Base-by-base conservation (phyloP, 768 basidiomycete species). In the Russula virescens region DNA sequence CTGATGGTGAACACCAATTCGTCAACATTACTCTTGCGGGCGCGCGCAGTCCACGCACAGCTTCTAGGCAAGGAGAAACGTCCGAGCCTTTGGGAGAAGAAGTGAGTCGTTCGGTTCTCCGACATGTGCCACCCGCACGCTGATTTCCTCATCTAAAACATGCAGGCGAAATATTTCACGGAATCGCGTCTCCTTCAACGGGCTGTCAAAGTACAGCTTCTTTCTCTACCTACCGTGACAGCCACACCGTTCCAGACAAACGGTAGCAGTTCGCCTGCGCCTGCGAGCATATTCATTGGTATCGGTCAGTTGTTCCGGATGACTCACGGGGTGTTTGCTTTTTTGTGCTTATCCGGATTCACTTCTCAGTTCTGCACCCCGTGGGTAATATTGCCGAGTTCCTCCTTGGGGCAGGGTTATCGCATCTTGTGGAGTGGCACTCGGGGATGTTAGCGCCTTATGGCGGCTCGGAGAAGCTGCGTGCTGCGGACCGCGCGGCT, bases 341-440 rank as follows among this genome's bases (percentile, higher is more conserved):
- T 42, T 26, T 40, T 47, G n/a, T 10, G 62, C 47, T 62, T 47
- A 55, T 23, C 9, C 26, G 5, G 52, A 23, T 31, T 31, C 10
- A 4, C 43, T 52, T 19, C 51, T 2, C 49, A 91, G 89, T 92
- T 14, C 75, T 91, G 46, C 96, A 98, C 72, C 94, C 96, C 10
- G 91, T 87, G 19, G 96, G 96, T 35, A 97, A 97, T 74, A 88
- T 99, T 26, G 94, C 94, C 14, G 92, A 96, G 68, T 86, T 89
- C 73, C 80, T 99, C 43, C 85, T 93, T 31, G 83, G 81, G 5
- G 83, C 84, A 49, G 95, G 96, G 31, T 79, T 98, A 2, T 96
- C 95, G 19, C 88, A 92, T 61, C 82, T 98, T 54, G 88, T 98
- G 62, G 95, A 96, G 71, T 98, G 95, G 95, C 96, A 99, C 73